phyloP scores from a whole-genome alignment of 2,329 filamentous ascomycete genomes.

The Penicillium sp. region DNA sequence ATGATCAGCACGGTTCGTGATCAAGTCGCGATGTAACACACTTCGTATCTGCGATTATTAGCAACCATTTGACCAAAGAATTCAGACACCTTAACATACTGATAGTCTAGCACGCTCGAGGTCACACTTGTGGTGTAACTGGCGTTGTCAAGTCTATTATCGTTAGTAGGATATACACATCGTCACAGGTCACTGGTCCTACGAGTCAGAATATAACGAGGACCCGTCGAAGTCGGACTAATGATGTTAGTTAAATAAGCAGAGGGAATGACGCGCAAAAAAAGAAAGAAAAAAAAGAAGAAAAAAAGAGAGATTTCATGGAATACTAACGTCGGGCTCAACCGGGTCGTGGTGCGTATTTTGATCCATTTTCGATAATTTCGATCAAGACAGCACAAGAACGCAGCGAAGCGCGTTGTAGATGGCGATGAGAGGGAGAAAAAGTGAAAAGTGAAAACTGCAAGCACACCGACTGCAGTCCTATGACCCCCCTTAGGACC shows the following conservation, averaged over 20 bases:
- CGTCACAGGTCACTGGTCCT: conserved; percentile 9
- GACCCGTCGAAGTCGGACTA: conserved; percentile 26
- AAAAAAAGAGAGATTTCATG: not conserved
- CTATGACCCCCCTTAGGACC: conserved; percentile 14
- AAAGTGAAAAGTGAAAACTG: conserved; percentile 3
- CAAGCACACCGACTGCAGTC: conserved; percentile 20
- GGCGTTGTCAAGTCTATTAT: conserved; percentile 22
- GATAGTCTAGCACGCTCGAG: conserved; percentile 31
- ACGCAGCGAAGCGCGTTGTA: not conserved
- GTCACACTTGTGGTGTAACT: conserved; percentile 33
- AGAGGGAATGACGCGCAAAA: not conserved
- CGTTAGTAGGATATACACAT: conserved; percentile 6
- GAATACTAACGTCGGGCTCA: conserved; percentile 27
- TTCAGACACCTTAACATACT: conserved; percentile 16
- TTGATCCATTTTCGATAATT: conserved; percentile 7
- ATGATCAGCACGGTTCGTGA: not conserved
- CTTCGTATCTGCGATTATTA: conserved; percentile 31
- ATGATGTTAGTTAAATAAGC: not conserved
- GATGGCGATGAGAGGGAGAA: conserved; percentile 14
- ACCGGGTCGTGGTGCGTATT: conserved; percentile 14
- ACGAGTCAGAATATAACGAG: conserved; percentile 29
- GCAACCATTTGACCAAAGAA: not conserved
- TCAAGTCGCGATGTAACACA: conserved; percentile 9
- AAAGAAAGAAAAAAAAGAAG: not conserved
- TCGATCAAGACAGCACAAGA: not conserved